Evolutionary conservation across 2,329 filamentous ascomycete species (phyloP).

Genomic region (Colletotrichum simmondsii): DNA sequence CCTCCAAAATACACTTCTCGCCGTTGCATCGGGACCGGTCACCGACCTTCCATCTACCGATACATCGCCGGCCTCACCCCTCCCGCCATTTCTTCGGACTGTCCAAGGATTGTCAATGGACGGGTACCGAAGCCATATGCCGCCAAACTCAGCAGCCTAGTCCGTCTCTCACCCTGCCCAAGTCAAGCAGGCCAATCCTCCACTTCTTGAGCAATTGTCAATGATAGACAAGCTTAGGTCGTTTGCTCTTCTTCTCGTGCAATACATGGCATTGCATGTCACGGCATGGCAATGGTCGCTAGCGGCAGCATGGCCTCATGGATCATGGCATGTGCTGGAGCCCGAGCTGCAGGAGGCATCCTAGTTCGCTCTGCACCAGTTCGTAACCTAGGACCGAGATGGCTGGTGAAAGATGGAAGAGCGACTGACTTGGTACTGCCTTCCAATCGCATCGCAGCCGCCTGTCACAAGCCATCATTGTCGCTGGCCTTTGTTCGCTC

Average conservation of each 20-base stretch:
- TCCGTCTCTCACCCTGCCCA: not conserved
- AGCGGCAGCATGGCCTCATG: slow-evolving; percentile 27
- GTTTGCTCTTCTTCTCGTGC: not conserved
- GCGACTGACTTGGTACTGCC: slow-evolving; percentile 23
- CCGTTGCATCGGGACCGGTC: not conserved
- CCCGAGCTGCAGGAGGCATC: slow-evolving; percentile 19
- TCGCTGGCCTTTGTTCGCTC: not conserved
- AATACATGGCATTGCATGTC: slow-evolving; percentile 8
- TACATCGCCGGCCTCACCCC: not conserved
- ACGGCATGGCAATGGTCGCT: slow-evolving; percentile 15
- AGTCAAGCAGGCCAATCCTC: not conserved
- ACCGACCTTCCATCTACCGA: not conserved
- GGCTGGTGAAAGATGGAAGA: slow-evolving; percentile 11
- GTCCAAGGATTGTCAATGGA: not conserved
- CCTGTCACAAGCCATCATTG: not conserved
- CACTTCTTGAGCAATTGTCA: not conserved
- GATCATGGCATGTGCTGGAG: slow-evolving; percentile 20
- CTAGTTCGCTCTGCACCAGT: slow-evolving; percentile 11
- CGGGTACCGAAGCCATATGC: not conserved
- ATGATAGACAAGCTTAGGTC: not conserved
- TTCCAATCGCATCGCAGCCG: slow-evolving; percentile 3
- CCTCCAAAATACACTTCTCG: not conserved
- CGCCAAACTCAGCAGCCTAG: not conserved
- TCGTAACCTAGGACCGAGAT: slow-evolving; percentile 13
- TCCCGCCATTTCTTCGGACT: not conserved